Base-by-base conservation (phyloP, 2,329 filamentous ascomycete species). In the Incumbomyces lentus region DNA sequence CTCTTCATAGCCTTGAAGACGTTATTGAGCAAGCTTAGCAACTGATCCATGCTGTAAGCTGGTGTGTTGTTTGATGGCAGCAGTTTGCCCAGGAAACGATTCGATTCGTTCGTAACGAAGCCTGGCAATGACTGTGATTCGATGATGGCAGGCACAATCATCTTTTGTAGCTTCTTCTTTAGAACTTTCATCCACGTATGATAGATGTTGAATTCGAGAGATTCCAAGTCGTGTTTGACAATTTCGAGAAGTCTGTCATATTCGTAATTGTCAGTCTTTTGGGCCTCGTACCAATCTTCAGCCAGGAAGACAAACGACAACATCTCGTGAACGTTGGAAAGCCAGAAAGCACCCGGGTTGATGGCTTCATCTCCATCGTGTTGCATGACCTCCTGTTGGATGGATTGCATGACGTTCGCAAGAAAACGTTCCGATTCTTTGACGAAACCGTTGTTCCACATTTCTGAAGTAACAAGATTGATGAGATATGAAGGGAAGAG, bases 181-280 rank as follows among this genome's bases (percentile, higher is more conserved):
- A 98, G 72, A 48, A 95, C 86, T 75, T 98, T 98, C 92, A 98
- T 98, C 92, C 92, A 98, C 19, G 92, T 98, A 69, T 98, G 92
- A 69, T 98, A 98, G 60, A 98, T 98, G 73, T 98, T 98, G 74
- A 98, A 98, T 69, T 98, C 92, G 53, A 98, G 75, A 67, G 86
- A 95, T 71, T 98, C 92, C 43, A 98, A 74, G 64, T 98, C 92
- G 64, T 98, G 92, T 76, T 98, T 98, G 64, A 98, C 92, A 64
- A 98, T 96, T 68, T 98, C 92, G 59, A 98, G 72, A 44, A 98
- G 76, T 54, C 92, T 84, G 68, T 98, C 92, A 60, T 98, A 98
- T 71, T 98, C 92, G 64, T 94, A 96, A 64, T 96, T 96, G 68
- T 98, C 92, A 32, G 89, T 92, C 78, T 98, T 98, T 66, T 98